phyloP scores from a whole-genome alignment of 208 protist species.

The Wallacemonas rigidus region DNA sequence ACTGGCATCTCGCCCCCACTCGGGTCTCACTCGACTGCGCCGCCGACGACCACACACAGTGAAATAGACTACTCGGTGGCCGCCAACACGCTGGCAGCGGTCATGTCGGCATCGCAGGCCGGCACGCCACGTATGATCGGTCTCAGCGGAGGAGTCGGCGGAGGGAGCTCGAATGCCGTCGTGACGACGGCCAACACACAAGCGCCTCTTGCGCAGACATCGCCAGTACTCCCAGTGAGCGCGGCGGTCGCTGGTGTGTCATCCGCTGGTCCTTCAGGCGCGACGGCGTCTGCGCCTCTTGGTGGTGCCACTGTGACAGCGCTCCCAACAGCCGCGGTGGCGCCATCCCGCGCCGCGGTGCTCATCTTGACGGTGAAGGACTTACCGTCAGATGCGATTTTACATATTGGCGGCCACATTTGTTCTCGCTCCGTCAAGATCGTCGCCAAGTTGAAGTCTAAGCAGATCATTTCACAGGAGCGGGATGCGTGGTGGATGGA shows the following conservation, averaged over 20 bases:
- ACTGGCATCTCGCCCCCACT: neutral
- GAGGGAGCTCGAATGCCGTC: too few species aligned
- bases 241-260: too few species aligned
- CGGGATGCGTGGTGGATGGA: slow-evolving; percentile 94
- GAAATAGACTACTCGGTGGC: slow-evolving; percentile 4
- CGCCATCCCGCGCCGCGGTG: slow-evolving; percentile 32
- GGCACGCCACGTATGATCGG: neutral
- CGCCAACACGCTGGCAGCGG: neutral
- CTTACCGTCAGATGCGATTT: slow-evolving; percentile 71
- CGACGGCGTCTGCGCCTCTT: too few species aligned
- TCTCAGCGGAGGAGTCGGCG: too few species aligned
- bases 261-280: too few species aligned
- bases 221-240: too few species aligned
- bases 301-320: too few species aligned
- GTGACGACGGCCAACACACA: too few species aligned
- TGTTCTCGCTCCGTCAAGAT: slow-evolving; percentile 90
- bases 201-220: too few species aligned
- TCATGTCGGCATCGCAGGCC: neutral
- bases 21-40: slow-evolving; percentile 1
- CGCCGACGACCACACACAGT: slow-evolving; percentile 11
- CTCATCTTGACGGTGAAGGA: slow-evolving; percentile 88
- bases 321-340: neutral
- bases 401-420: slow-evolving; percentile 88
- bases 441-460: slow-evolving; percentile 81
- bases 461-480: slow-evolving; percentile 85